Evolutionary conservation across 1,139 yeast genomes (phyloP).

Genomic region (Candida neerlandica): DNA sequence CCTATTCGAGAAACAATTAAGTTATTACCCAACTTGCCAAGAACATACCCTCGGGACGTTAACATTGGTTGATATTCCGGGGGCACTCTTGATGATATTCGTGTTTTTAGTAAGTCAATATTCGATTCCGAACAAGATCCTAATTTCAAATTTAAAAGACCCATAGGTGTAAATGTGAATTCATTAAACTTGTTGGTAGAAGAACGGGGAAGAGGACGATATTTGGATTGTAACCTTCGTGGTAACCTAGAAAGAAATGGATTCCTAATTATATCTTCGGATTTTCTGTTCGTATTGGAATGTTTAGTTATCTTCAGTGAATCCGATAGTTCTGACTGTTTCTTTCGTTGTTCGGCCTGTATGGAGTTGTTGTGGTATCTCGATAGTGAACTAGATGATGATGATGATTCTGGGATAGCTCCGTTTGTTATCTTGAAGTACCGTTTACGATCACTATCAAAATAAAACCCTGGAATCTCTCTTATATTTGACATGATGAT

Average conservation of each 20-base stretch:
- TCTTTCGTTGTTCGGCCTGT: constrained; percentile 32
- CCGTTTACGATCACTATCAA: constrained; percentile 40
- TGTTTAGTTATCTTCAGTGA: constrained; percentile 20
- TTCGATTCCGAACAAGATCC: constrained; percentile 4
- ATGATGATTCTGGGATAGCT: constrained; percentile 17
- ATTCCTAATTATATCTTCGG: constrained; percentile 2
- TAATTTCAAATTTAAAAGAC: constrained; percentile 12
- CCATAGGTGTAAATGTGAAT: constrained; percentile 3
- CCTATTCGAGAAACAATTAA: constrained; percentile 9
- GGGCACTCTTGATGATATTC: not conserved
- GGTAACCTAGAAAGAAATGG: not conserved
- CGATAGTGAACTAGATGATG: constrained; percentile 2
- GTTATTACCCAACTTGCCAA: constrained; percentile 7
- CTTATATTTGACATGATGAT: constrained; percentile 10
- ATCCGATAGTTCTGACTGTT: constrained; percentile 10
- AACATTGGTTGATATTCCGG: constrained; percentile 9
- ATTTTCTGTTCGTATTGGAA: constrained; percentile 3
- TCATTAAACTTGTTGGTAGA: not conserved
- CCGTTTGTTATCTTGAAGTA: constrained; percentile 52
- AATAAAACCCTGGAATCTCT: constrained; percentile 51
- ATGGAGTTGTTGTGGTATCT: constrained; percentile 39
- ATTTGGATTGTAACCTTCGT: not conserved
- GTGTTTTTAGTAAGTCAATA: not conserved
- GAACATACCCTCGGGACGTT: constrained; percentile 11
- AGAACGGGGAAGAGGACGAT: not conserved